Percentiles rank a stretch among this genome's conserved stretches.
These are phyloP conservation scores for Silene conica DNA, from an alignment of 148 eudicot genomes.

Conservation along the genomic window DNA sequence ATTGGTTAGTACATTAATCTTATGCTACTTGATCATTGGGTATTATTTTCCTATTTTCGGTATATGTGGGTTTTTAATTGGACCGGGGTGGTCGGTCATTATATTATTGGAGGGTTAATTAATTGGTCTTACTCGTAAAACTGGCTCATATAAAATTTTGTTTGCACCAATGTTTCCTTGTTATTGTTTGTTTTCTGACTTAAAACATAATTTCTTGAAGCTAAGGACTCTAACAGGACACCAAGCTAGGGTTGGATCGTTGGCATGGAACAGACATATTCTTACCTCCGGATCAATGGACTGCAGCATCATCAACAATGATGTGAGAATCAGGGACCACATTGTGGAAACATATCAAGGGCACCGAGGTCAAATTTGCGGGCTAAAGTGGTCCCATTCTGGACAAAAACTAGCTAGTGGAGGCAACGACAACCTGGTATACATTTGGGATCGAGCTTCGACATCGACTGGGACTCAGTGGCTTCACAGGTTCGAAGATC, in stretches of 20 bases:
- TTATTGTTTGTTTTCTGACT: too few relatives aligned
- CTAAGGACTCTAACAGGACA: slow-evolving; percentile 70
- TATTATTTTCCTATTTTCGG: too few relatives aligned
- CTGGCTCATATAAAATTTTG: too few relatives aligned
- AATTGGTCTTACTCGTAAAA: too few relatives aligned
- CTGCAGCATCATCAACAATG: slow-evolving; percentile 58
- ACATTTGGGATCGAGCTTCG: slow-evolving; percentile 69
- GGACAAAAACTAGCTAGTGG: slow-evolving; percentile 79
- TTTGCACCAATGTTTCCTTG: too few relatives aligned
- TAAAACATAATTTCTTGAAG: too few relatives aligned
- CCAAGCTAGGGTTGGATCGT: slow-evolving; percentile 59
- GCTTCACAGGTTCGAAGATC: slow-evolving; percentile 84
- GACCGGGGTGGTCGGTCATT: too few relatives aligned
- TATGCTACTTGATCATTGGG: too few relatives aligned
- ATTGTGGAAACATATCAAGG: slow-evolving; percentile 62
- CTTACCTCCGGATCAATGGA: slow-evolving; percentile 80
- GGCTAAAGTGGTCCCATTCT: slow-evolving; percentile 72
- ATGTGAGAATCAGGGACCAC: slow-evolving; percentile 51
- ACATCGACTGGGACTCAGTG: slow-evolving; percentile 57
- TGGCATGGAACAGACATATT: slow-evolving; percentile 75
- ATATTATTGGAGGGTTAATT: too few relatives aligned
- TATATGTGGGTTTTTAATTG: too few relatives aligned
- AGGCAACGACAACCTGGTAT: slow-evolving; percentile 74
- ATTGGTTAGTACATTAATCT: too few relatives aligned
- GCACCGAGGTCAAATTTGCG: slow-evolving; percentile 73